Percentiles rank a stretch among this genome's conserved stretches.
phyloP scores from a whole-genome alignment of 768 basidiomycete genomes.

The Suillus decipiens region DNA sequence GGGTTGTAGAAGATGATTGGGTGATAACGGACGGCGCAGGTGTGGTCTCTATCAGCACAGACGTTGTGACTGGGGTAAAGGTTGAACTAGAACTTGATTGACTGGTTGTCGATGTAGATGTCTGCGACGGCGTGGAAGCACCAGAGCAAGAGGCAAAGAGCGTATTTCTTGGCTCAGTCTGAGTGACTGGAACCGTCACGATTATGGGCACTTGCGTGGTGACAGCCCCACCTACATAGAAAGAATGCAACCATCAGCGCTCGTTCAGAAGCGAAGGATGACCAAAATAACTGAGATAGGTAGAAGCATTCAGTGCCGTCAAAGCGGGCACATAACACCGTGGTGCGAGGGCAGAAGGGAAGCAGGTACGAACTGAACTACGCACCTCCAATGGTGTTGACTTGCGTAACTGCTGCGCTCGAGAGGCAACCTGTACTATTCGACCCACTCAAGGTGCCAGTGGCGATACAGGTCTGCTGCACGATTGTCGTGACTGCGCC shows the following conservation, averaged over 20 bases:
- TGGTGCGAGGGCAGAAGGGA: not conserved
- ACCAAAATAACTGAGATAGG: constrained; percentile 8
- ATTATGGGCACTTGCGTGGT: constrained; percentile 45
- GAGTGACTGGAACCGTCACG: constrained; percentile 34
- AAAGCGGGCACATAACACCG: constrained; percentile 17
- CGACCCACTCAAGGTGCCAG: constrained; percentile 26
- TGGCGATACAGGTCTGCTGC: constrained; percentile 34
- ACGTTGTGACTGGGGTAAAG: constrained; percentile 20
- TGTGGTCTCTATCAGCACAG: constrained; percentile 31
- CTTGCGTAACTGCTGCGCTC: constrained; percentile 26
- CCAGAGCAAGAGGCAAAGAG: constrained; percentile 40
- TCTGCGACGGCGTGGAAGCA: constrained; percentile 16
- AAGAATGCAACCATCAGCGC: constrained; percentile 17
- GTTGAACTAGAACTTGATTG: constrained; percentile 3
- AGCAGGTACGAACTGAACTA: constrained; percentile 2
- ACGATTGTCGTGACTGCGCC: constrained; percentile 36
- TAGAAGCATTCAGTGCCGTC: constrained; percentile 17
- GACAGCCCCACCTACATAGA: constrained; percentile 28
- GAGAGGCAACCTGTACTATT: constrained; percentile 31
- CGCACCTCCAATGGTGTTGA: constrained; percentile 40
- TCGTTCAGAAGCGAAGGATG: not conserved
- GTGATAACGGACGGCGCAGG: constrained; percentile 35
- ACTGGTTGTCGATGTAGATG: constrained; percentile 10
- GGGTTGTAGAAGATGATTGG: constrained; percentile 37
- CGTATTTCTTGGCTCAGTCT: constrained; percentile 36